Conservation (phyloP, 768 basidiomycete species). For the Mycena kentingensis region DNA sequence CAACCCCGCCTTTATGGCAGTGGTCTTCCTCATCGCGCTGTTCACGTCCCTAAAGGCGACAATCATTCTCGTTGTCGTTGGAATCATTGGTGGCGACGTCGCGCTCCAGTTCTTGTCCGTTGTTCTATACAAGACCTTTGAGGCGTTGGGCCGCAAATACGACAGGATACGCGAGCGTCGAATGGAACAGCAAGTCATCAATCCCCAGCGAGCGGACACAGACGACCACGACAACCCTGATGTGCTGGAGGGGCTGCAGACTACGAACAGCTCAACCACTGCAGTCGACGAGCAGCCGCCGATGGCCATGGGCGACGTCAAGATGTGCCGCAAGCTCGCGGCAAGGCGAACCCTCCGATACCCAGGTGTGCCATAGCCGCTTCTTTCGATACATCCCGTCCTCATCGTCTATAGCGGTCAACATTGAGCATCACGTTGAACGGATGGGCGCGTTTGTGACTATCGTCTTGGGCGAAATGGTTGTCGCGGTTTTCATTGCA, state of each 20-base stretch:
- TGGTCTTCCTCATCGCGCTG: constrained; percentile 20
- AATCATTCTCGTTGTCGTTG: constrained; percentile 16
- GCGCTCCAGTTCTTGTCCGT: constrained; percentile 16
- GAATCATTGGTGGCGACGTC: constrained; percentile 15
- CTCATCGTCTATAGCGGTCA: constrained; percentile 26
- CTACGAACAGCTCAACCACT: constrained; percentile 20
- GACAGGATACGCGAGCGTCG: constrained; percentile 6
- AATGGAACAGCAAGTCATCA: too few relatives aligned
- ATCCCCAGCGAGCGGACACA: neutral
- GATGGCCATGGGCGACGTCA: constrained; percentile 10
- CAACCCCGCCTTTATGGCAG: constrained; percentile 6
- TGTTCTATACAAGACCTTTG: constrained; percentile 20
- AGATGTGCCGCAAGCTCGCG: constrained; percentile 5
- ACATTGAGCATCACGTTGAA: constrained; percentile 38
- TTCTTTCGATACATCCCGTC: neutral
- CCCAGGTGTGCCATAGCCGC: constrained; percentile 8
- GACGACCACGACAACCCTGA: neutral
- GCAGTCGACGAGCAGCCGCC: constrained; percentile 15
- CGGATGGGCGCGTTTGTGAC: constrained; percentile 34
- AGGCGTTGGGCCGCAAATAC: constrained; percentile 13
- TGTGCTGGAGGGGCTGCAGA: neutral
- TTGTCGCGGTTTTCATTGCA: constrained; percentile 18
- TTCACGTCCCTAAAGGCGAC: constrained; percentile 21
- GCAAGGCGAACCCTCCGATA: constrained; percentile 1
- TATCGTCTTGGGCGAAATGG: constrained; percentile 29